Percentiles rank a stretch among this genome's conserved stretches.
phyloP scores from a whole-genome alignment of 306 rosid genomes.

The Lablab purpureus region DNA sequence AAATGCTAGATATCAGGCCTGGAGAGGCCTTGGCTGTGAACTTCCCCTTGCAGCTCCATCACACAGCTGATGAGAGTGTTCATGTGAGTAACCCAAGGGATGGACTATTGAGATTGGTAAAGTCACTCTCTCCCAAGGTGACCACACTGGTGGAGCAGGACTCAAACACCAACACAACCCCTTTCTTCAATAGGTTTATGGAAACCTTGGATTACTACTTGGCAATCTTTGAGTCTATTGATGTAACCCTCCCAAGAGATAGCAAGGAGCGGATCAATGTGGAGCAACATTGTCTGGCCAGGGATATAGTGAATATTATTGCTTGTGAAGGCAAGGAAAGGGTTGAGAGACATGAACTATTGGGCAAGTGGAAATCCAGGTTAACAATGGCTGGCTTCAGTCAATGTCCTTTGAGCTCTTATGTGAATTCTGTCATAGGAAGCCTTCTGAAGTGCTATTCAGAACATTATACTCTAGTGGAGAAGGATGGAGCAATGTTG shows the following conservation, averaged over 20 bases:
- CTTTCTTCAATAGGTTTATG: conserved; percentile 76
- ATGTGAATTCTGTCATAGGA: conserved; percentile 78
- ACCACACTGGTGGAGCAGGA: conserved; percentile 93
- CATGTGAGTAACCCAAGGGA: conserved; percentile 88
- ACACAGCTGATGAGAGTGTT: conserved; percentile 95
- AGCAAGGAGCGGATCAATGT: conserved; percentile 83
- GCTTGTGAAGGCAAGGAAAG: conserved; percentile 93
- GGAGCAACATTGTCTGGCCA: conserved; percentile 91
- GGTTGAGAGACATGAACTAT: conserved; percentile 91
- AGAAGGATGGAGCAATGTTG: conserved; percentile 92
- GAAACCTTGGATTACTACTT: conserved; percentile 85
- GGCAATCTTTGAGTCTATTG: conserved; percentile 95
- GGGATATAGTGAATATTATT: conserved; percentile 83
- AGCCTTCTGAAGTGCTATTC: conserved; percentile 77
- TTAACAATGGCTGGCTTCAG: conserved; percentile 90
- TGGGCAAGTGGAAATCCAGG: conserved; percentile 95
- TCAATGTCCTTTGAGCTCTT: conserved; percentile 83
- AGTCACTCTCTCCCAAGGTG: conserved; percentile 81
- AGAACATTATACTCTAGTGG: conserved; percentile 76
- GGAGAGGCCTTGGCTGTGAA: conserved; percentile 96
- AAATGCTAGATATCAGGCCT: conserved; percentile 76
- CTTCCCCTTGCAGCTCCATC: conserved; percentile 94
- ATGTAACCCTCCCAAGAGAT: conserved; percentile 69
- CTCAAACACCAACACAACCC: conserved; percentile 94
- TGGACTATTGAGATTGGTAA: conserved; percentile 80